Evolutionary conservation across 1,284 basidiomycete species (phyloP).

Genomic region (Trichosporon sp.): DNA sequence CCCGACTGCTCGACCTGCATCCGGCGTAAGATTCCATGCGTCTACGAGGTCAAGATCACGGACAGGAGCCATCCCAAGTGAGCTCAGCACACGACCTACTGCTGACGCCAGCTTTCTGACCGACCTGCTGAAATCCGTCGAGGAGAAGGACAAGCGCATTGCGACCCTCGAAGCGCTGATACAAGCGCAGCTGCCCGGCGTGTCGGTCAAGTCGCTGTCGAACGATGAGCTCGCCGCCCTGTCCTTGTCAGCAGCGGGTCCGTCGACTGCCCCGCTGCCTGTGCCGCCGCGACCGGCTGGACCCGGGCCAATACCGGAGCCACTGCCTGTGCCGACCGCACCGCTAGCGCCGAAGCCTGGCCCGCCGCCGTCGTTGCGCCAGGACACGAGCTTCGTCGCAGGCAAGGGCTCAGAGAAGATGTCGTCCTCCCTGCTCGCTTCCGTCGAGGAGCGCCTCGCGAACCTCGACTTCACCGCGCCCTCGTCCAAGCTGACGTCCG

Average conservation of each 20-base stretch:
- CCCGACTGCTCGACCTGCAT: background rate
- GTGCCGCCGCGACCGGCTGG: no score
- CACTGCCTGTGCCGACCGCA: background rate
- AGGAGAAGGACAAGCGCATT: conserved; percentile 13
- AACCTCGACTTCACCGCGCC: conserved; percentile 5
- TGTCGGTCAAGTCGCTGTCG: background rate
- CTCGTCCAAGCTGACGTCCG: background rate
- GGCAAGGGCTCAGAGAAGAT: conserved; percentile 3
- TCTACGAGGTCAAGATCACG: conserved; percentile 4
- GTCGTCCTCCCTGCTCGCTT: background rate
- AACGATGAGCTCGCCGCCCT: background rate
- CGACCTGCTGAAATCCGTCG: conserved; percentile 10
- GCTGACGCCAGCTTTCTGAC: conserved; percentile 13
- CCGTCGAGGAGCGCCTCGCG: conserved; percentile 1
- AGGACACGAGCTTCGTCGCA: background rate
- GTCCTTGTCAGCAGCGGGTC: background rate
- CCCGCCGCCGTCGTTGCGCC: no score
- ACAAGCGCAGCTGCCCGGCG: background rate
- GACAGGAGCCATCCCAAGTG: conserved; percentile 15
- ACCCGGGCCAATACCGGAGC: no score
- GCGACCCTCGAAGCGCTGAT: conserved; percentile 9
- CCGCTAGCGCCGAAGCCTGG: background rate
- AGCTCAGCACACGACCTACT: background rate
- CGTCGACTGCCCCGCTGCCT: background rate
- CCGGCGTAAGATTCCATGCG: background rate